Evolutionary conservation across 208 protist genomes (phyloP).

Genomic region (Polymyxa betae): DNA sequence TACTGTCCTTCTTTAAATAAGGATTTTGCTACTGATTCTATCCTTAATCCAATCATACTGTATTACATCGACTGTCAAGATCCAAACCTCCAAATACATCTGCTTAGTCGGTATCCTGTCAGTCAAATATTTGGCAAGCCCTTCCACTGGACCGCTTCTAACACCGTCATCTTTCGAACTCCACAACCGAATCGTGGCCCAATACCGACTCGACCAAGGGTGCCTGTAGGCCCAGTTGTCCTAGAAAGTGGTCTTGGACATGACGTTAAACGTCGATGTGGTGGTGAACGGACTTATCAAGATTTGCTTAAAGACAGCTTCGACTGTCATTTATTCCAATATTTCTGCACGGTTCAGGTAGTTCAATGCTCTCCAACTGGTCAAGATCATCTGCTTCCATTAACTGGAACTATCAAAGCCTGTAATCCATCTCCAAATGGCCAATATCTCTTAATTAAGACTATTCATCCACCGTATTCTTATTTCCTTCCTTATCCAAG

Average conservation of each 20-base stretch:
- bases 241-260: constrained; percentile 23
- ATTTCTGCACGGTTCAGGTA: constrained; percentile 20
- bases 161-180: neutral
- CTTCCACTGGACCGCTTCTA: neutral
- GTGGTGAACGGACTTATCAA: constrained; percentile 32
- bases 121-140: neutral
- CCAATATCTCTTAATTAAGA: constrained; percentile 16
- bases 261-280: constrained; percentile 11
- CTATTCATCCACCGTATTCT: constrained; percentile 21
- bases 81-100: neutral
- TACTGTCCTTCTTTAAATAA: neutral
- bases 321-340: constrained; percentile 39
- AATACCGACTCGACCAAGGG: neutral
- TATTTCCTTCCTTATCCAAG: neutral
- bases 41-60: constrained; percentile 4
- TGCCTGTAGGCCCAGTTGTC: neutral
- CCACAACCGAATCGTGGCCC: neutral
- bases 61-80: neutral
- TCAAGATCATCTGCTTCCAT: neutral
- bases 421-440: neutral
- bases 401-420: neutral
- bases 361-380: neutral
- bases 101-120: neutral
- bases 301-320: constrained; percentile 45
- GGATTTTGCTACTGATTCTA: constrained; percentile 2